Base-by-base conservation (phyloP, 192 early-diverging fungal species). In the Allomyces macrogynus region DNA sequence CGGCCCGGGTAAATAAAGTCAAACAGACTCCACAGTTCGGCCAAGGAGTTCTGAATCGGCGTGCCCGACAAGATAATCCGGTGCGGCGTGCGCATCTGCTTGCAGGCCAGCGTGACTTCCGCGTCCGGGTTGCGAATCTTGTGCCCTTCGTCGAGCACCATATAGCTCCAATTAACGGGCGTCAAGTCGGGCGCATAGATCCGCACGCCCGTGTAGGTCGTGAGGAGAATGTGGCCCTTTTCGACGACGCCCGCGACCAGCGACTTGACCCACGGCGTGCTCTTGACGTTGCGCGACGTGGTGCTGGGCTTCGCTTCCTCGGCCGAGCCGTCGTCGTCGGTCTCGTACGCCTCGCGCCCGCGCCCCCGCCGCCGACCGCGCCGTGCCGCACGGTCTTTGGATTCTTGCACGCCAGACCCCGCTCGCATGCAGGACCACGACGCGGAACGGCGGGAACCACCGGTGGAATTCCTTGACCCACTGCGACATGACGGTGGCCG, bases 101-200 rank as follows among this genome's bases (percentile, higher is more conserved):
- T 90, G 71, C 84, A 84, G 14, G 75, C 68, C 44, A 87, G 61
- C 5, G 81, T 95, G 7, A 89, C 84, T 23, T 88, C 90, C 0
- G 95, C 84, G 68, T 97, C 92, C 0, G 92, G 93, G 66, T 97
- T 97, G 43, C 92, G 78, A 43, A 97, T 94, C 74, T 91, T 91
- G 73, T 97, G 95, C 4, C 95, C 95, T 74, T 97, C 95, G 69
- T 97, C 95, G 40, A 97, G 70, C 11, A 97, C 80, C 24, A 81
- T 85, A 63, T 92, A 95, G 4, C 85, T 84, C 92, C 91, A 97
- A 42, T 78, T 72, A 54, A 82, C 77, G 23, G 79, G 78, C n/a
- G 92, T 62, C 4, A 97, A 72, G 0, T 76, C 68, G 10, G 81
- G 74, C 14, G 78, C 70, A 68, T 95, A 87, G 0, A 88, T 79